Conservation (phyloP, 2,329 filamentous ascomycete species). For the Exophiala alcalophila region DNA sequence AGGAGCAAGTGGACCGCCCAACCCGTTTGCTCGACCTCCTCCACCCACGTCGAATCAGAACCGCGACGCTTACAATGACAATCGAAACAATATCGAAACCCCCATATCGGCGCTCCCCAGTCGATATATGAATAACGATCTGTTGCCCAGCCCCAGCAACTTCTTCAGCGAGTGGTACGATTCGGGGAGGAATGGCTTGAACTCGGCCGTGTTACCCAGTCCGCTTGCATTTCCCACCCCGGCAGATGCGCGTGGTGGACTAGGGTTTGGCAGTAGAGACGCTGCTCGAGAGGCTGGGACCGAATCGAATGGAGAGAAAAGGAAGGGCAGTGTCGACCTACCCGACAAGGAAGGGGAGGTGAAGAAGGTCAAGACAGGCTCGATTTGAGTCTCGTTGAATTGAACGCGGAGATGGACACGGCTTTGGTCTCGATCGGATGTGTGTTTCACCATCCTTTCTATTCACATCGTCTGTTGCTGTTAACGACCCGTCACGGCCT, state of each 20-base stretch:
- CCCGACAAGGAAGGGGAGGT: conserved; percentile 22
- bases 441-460: too few relatives aligned
- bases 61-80: conserved; percentile 42
- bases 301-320: conserved; percentile 26
- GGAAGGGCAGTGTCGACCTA: conserved; percentile 24
- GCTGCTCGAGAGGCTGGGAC: conserved; percentile 13
- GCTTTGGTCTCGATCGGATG: too few relatives aligned
- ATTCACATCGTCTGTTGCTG: too few relatives aligned
- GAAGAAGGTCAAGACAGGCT: conserved; percentile 29
- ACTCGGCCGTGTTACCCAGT: conserved; percentile 85
- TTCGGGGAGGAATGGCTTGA: conserved; percentile 44
- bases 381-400: conserved; percentile 1
- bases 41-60: conserved; percentile 56
- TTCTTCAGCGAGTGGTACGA: conserved; percentile 87
- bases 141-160: conserved; percentile 84
- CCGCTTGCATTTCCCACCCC: conserved; percentile 56
- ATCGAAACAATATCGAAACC: conserved; percentile 55
- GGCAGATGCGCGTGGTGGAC: conserved; percentile 8
- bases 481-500: too few relatives aligned
- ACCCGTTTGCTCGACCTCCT: conserved; percentile 86
- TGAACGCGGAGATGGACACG: too few relatives aligned
- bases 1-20: conserved; percentile 86
- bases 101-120: conserved; percentile 93
- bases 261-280: conserved; percentile 26
- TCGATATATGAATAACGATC: conserved; percentile 81